These are phyloP conservation scores for Mollisia scopiformis DNA, from an alignment of 2,329 filamentous ascomycete genomes.

Conservation along the genomic window DNA sequence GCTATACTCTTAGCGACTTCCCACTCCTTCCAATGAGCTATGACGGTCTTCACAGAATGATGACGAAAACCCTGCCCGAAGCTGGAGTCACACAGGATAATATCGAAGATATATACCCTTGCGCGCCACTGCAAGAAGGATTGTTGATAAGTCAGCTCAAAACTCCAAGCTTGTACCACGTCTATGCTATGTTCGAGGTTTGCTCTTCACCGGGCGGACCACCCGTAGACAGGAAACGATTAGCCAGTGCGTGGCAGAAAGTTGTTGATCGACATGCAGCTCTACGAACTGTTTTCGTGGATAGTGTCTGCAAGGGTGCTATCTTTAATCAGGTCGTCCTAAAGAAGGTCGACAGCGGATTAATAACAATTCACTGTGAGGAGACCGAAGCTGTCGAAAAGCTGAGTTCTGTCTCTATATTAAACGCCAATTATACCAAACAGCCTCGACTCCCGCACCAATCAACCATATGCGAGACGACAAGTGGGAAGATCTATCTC, in stretches of 20 bases:
- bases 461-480: background rate
- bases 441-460: background rate
- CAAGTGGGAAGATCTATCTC: slow-evolving; percentile 39
- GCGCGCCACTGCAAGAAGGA: slow-evolving; percentile 23
- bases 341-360: slow-evolving; percentile 17
- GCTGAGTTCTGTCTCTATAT: slow-evolving; percentile 10
- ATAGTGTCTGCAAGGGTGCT: slow-evolving; percentile 20
- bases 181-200: background rate
- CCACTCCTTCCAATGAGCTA: no score
- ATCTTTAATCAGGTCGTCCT: slow-evolving; percentile 37
- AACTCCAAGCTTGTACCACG: no score
- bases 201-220: background rate
- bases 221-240: slow-evolving; percentile 26
- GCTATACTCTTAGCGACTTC: no score
- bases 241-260: slow-evolving; percentile 18
- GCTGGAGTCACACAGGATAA: background rate
- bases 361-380: no score
- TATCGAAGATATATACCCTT: slow-evolving; percentile 23
- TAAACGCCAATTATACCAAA: no score
- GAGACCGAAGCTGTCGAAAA: no score
- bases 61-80: no score
- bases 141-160: slow-evolving; percentile 15
- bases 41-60: no score
- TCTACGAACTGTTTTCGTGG: slow-evolving; percentile 27
- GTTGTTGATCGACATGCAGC: slow-evolving; percentile 22